phyloP scores from a whole-genome alignment of 768 basidiomycete genomes.

The Suillus spraguei region DNA sequence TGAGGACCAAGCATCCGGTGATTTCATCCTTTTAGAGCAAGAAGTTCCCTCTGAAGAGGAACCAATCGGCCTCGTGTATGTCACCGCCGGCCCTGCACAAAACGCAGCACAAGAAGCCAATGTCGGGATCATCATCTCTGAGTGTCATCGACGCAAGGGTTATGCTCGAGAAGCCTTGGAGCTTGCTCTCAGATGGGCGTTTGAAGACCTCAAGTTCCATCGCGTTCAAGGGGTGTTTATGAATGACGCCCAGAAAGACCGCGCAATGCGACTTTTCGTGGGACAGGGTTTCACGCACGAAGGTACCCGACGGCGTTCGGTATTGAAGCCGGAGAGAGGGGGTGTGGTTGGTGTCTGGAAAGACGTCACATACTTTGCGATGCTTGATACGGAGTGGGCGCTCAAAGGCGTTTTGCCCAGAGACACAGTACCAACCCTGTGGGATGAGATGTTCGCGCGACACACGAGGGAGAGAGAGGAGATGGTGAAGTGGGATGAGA shows the following conservation, averaged over 20 bases:
- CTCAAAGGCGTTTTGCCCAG: slow-evolving; percentile 27
- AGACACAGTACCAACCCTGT: slow-evolving; percentile 43
- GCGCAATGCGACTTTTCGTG: slow-evolving; percentile 50
- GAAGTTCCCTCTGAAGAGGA: not conserved
- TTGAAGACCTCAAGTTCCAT: slow-evolving; percentile 37
- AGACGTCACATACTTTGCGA: slow-evolving; percentile 60
- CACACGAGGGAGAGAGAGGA: slow-evolving; percentile 62
- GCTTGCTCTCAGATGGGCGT: slow-evolving; percentile 48
- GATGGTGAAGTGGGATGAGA: slow-evolving; percentile 53
- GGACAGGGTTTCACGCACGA: slow-evolving; percentile 58
- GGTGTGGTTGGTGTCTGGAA: slow-evolving; percentile 49
- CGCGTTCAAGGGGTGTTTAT: slow-evolving; percentile 45
- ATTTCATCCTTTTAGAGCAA: not conserved
- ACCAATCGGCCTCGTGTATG: slow-evolving; percentile 30
- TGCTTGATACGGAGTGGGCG: slow-evolving; percentile 65
- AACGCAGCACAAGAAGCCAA: slow-evolving; percentile 45
- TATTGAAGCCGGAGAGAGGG: slow-evolving; percentile 43
- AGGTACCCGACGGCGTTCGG: slow-evolving; percentile 59
- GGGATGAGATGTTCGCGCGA: slow-evolving; percentile 64
- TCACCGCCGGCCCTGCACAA: slow-evolving; percentile 24
- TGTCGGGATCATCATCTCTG: slow-evolving; percentile 54
- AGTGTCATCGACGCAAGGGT: slow-evolving; percentile 40
- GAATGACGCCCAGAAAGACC: slow-evolving; percentile 45
- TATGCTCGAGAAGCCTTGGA: slow-evolving; percentile 50
- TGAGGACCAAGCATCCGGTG: fast-evolving